Base-by-base conservation (phyloP, 75 land plant genomes). In the Selaginella moellendorffii region DNA sequence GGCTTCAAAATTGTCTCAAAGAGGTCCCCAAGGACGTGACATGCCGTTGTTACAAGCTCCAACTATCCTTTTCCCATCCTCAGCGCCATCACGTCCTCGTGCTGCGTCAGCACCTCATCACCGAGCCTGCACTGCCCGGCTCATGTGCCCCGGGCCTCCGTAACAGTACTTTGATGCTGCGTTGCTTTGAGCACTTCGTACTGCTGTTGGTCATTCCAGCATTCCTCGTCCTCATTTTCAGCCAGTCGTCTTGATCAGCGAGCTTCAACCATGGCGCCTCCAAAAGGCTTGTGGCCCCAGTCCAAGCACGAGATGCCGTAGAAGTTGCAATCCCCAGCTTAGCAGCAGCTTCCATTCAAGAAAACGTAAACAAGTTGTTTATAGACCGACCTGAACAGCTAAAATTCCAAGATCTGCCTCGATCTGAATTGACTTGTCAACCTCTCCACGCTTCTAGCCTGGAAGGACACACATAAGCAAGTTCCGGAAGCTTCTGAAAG, bases 221-320 rank as follows among this genome's bases (percentile, higher is more conserved):
- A 91, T 68, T 89, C 77, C 0, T 67, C 53, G 30, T 76, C 60
- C 74, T 62, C 36, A 95, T 79, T 31, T 63, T 64, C 20, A 53
- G 66, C 99, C 99, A 95, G 65, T 95, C 78, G 64, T 95, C 97
- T 72, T 76, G 82, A 65, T 84, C 76, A 17, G 80, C 96, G 10
- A 83, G 85, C 62, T 63, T 72, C 61, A 71, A 72, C 99, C 99
- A 95, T 69, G 86, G 82, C 30, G 71, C 69, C 72, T 95, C 99
- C 46, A 95, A 63, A 19, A 89, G 82, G 58, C 68, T 72, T 65
- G 65, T 53, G 61, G 53, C 61, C 66, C 23, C 69, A 64, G 53
- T 73, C 75, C 30, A 93, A 54, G 78, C 99, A 93, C 56, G 79
- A 9, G 85, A 66, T 23, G 68, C 71, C 46, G 14, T 5, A 14